Conservation (phyloP, 441 rosid genomes). For the Kokia cookei region DNA sequence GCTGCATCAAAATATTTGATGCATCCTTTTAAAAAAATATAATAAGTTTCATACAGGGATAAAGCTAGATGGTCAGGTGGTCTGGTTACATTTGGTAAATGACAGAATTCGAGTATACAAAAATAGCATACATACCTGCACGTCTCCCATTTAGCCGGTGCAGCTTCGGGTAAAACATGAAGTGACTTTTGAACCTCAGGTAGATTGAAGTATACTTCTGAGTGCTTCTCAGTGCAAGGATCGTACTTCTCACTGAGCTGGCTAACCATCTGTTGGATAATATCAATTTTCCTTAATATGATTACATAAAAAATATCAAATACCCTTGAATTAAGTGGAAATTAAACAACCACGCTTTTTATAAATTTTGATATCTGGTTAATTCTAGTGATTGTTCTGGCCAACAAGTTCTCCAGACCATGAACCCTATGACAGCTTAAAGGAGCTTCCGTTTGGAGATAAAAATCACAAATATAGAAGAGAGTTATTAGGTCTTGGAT, state of each 20-base stretch:
- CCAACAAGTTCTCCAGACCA: background rate
- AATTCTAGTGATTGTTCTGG: background rate
- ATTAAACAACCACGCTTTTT: background rate
- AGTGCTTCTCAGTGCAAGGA: conserved; percentile 91
- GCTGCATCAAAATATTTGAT: background rate
- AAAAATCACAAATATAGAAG: background rate
- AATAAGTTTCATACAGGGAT: background rate
- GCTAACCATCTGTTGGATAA: conserved; percentile 41
- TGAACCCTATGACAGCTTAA: background rate
- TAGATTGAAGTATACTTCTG: conserved; percentile 64
- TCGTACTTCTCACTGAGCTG: conserved; percentile 72
- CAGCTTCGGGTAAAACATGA: conserved; percentile 60
- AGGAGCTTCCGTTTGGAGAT: background rate
- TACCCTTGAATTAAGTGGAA: background rate
- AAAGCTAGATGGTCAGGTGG: background rate
- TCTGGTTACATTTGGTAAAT: background rate
- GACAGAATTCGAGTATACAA: background rate
- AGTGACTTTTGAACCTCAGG: conserved; percentile 84
- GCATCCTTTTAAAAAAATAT: background rate
- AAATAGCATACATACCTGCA: conserved; percentile 60
- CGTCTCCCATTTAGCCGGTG: conserved; percentile 76
- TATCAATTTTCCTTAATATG: conserved; percentile 6
- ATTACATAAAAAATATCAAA: background rate
- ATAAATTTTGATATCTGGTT: background rate
- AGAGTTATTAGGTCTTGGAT: background rate